Evolutionary conservation across 2,329 filamentous ascomycete genomes (phyloP).

Genomic region (Diaporthe sp.): DNA sequence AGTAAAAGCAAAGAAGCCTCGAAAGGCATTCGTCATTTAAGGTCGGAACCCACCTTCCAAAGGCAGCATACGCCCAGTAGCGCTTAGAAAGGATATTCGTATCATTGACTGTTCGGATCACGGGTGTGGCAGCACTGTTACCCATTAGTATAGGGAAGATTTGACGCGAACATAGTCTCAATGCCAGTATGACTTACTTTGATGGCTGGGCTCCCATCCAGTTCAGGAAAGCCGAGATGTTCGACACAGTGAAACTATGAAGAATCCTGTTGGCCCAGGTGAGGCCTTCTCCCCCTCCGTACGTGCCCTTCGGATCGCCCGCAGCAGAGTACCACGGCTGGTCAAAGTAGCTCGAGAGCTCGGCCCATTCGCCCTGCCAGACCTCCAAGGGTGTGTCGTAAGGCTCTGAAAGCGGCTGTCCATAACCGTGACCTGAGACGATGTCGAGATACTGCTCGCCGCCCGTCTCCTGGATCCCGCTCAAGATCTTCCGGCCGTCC

Average conservation of each 20-base stretch:
- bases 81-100: slow-evolving; percentile 35
- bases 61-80: slow-evolving; percentile 38
- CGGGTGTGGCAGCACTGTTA: slow-evolving; percentile 27
- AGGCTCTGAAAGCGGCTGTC: slow-evolving; percentile 50
- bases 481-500: slow-evolving; percentile 9
- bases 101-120: slow-evolving; percentile 33
- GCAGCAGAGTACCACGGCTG: slow-evolving; percentile 36
- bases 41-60: slow-evolving; percentile 20
- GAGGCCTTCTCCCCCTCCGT: slow-evolving; percentile 29
- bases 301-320: slow-evolving; percentile 37
- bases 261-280: slow-evolving; percentile 40
- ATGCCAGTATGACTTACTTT: not conserved
- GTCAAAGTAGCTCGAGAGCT: slow-evolving; percentile 35
- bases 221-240: slow-evolving; percentile 40
- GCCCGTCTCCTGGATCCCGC: slow-evolving; percentile 41
- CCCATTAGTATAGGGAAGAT: not conserved
- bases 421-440: slow-evolving; percentile 57
- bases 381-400: slow-evolving; percentile 54
- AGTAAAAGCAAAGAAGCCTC: not conserved
- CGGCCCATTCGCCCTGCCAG: slow-evolving; percentile 58
- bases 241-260: slow-evolving; percentile 37
- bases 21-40: not conserved
- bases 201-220: slow-evolving; percentile 41
- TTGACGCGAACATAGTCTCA: not conserved
- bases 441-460: slow-evolving; percentile 53